Evolutionary conservation across 2,329 filamentous ascomycete species (phyloP), one percentile per base, ranked within the genome.

Genomic region (Lachnellula subtilissima): DNA sequence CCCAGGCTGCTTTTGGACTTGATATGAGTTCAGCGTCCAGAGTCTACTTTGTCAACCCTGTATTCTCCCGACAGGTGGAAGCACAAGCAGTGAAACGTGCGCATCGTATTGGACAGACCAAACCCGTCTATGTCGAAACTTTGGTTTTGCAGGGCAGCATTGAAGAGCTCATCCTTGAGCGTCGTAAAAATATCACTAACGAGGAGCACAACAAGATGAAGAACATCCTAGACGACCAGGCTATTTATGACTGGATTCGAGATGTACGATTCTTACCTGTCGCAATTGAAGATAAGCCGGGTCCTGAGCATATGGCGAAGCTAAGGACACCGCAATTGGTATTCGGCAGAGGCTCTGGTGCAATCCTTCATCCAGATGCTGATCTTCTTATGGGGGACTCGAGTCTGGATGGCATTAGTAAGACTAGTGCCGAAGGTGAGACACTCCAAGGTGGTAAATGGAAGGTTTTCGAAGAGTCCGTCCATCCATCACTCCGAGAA

Each of bases 1-100:
- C 83, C 1, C 90, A 94, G 68, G 92, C 92, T 32, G 90, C 92
- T 0, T 90, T 92, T 59, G 93, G 93, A 0, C 78, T 97, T 0
- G 92, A 97, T 68, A 85, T 97, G 70, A 86, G 85, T 51, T 85
- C 83, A 11, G 92, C 92, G 1, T 94, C 88, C 4, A 78, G 93
- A 2, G 86, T 97, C 9, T 95, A 91, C 72, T 97, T 97, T 60
- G 81, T 96, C 54, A 93, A 88, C 61, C 92, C 93, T 0, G 89
- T 96, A 12, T 87, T 94, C 69, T 88, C 92, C 52, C 91, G 91
- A 0, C 83, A 89, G 61, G 81, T 96, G 0, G 89, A 96, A 70
- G 91, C 89, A 1, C 93, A 97, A 71, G 93, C 93, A 0, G 90
- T 97, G 60, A 96, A 95, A 58, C 86, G 93, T 67, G 91, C 89